Percentiles rank a stretch among this genome's conserved stretches.
Evolutionary conservation across 2,329 filamentous ascomycete species (phyloP).

Genomic region (Xylaria sp.): DNA sequence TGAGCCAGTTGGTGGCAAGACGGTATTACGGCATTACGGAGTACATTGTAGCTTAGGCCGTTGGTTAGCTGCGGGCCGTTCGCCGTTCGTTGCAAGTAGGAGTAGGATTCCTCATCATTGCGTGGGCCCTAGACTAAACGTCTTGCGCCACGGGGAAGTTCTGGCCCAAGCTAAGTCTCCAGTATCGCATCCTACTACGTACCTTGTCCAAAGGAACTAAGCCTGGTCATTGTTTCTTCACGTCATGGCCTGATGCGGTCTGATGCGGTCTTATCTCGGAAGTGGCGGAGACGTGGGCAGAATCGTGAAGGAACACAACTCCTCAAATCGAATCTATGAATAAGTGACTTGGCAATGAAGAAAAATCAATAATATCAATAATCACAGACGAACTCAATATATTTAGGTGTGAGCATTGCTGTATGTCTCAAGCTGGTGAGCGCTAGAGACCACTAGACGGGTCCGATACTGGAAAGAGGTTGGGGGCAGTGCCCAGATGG

Average conservation of each 20-base stretch:
- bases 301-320: constrained; percentile 11
- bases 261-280: constrained; percentile 26
- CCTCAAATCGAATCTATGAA: background rate
- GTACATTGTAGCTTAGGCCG: background rate
- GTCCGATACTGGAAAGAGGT: background rate
- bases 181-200: constrained; percentile 28
- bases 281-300: constrained; percentile 9
- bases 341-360: background rate
- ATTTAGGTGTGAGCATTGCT: constrained; percentile 5
- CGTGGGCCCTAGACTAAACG: constrained; percentile 12
- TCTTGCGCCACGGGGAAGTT: constrained; percentile 26
- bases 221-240: background rate
- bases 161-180: constrained; percentile 8
- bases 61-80: background rate
- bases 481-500: background rate
- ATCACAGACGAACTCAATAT: background rate
- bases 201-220: constrained; percentile 21
- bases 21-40: constrained; percentile 2
- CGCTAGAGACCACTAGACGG: background rate
- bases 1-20: no score
- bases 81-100: background rate
- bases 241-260: constrained; percentile 1
- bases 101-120: constrained; percentile 15
- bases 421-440: background rate
- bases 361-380: background rate